Base-by-base conservation (phyloP, 2,329 filamentous ascomycete species). In the Neocucurbitaria cava region DNA sequence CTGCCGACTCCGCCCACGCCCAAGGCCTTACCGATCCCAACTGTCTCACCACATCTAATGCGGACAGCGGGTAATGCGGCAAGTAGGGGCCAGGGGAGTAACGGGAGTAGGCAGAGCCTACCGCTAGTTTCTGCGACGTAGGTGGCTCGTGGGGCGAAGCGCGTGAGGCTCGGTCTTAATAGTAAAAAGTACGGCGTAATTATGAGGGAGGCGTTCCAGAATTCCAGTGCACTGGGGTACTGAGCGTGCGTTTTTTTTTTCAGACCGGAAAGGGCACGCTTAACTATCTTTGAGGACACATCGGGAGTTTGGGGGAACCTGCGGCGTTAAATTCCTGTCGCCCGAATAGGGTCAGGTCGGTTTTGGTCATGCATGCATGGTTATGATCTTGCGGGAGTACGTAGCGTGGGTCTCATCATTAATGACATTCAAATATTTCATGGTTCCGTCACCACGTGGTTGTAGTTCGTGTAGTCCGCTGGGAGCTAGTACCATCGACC, bases 61-160 rank as follows among this genome's bases (percentile, higher is more conserved):
- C 68, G 69, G 20, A 72, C 69, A 13, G 68, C 69, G 0, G 69
- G 68, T 2, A 61, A 61, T 23, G 50, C 56, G 3, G 23, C 59
- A 2, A 40, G 35, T 4, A 48, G 65, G 21, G 58, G 59, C 1
- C 51, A 61, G 15, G 65, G 65, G 2, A 63, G 49, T 17, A 59
- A 61, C 15, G 65, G 65, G 2, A 63, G 49, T 17, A 59, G 62
- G 17, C 56, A 54, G 33, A 66, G 58, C 35, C 33, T 71, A 28
- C 67, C 66, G n/a, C 59, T 72, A 30, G 66, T 72, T 1, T 65
- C 68, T 44, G 69, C 68, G 48, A 65, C 64, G 17, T 71, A 66
- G 61, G 23, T 11, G 47, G 47, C 30, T 5, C 23, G 52, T 17
- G 43, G 41, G 3, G 23, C 23, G 5, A 46, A 46, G 38, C 46